Evolutionary conservation across 2,329 filamentous ascomycete genomes (phyloP).

Genomic region (Canariomyces notabilis): DNA sequence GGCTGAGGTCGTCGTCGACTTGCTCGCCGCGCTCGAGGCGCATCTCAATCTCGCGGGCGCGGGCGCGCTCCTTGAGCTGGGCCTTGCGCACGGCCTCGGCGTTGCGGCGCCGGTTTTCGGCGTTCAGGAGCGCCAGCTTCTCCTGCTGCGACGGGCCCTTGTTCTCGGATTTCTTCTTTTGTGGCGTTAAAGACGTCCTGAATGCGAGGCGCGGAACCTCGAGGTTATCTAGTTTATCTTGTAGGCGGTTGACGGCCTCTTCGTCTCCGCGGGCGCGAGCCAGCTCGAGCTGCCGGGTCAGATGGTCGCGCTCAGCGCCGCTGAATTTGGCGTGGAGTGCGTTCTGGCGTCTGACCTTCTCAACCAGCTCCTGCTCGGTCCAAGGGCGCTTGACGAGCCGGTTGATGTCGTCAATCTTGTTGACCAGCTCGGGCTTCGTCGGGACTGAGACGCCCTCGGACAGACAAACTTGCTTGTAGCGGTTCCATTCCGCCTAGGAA

Average conservation of each 20-base stretch:
- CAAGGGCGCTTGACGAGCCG: constrained; percentile 71
- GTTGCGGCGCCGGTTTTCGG: constrained; percentile 77
- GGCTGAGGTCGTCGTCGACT: constrained; percentile 52
- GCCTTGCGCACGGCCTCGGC: constrained; percentile 87
- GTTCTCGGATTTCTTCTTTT: constrained; percentile 47
- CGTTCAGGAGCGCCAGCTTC: constrained; percentile 76
- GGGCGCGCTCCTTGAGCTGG: constrained; percentile 73
- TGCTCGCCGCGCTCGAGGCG: constrained; percentile 60
- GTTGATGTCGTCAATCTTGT: constrained; percentile 79
- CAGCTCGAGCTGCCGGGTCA: constrained; percentile 61
- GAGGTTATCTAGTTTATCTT: constrained; percentile 57
- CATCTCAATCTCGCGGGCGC: constrained; percentile 54
- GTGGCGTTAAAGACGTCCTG: constrained; percentile 52
- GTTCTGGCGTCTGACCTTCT: constrained; percentile 68
- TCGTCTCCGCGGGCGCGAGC: constrained; percentile 62
- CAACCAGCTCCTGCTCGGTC: constrained; percentile 76
- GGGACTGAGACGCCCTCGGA: constrained; percentile 70
- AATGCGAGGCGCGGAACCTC: constrained; percentile 70
- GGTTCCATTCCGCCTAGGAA: constrained; percentile 66
- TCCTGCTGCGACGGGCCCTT: constrained; percentile 66
- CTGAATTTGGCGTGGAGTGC: constrained; percentile 62
- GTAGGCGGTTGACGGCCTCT: constrained; percentile 48
- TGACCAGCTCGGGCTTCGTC: constrained; percentile 61
- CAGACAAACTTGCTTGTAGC: constrained; percentile 70
- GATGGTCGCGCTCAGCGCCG: constrained; percentile 61